These are phyloP conservation scores for Prinsepia uniflora DNA, from an alignment of 306 rosid species.

Conservation along the genomic window DNA sequence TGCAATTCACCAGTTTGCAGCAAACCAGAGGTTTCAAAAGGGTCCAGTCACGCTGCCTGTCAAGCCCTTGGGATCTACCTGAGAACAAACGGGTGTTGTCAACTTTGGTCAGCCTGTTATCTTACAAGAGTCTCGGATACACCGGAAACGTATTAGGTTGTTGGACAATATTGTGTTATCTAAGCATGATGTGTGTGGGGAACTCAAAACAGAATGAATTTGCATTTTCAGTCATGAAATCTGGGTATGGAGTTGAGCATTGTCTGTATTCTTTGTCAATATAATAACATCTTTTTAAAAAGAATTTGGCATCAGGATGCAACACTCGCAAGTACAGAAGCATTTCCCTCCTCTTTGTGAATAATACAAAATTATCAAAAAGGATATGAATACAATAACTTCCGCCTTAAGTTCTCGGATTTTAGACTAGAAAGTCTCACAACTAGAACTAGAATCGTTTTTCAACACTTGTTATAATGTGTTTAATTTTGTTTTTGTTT, in stretches of 20 bases:
- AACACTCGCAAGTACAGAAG: no score
- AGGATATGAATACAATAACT: no score
- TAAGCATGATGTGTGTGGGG: not conserved
- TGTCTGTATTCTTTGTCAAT: no score
- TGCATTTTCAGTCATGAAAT: not conserved
- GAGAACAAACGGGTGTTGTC: not conserved
- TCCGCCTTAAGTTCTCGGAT: no score
- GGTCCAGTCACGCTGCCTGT: slow-evolving; percentile 31
- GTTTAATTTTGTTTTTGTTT: no score
- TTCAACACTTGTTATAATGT: no score
- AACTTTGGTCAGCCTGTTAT: not conserved
- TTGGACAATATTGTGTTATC: slow-evolving; percentile 18
- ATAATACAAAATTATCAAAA: no score
- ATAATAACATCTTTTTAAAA: no score
- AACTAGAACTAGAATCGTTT: no score
- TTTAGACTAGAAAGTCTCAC: no score
- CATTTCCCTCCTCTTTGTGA: no score
- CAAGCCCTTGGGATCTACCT: slow-evolving; percentile 24
- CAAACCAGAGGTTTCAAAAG: slow-evolving; percentile 24
- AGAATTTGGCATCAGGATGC: no score
- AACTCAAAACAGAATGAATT: not conserved
- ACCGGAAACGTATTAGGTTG: not conserved
- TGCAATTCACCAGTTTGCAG: slow-evolving; percentile 34
- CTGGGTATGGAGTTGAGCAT: not conserved
- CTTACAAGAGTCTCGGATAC: not conserved